A percentile compares a stretch with the other conserved stretches of the same genome.
These are phyloP conservation scores for Malus asiatica DNA, from an alignment of 306 rosid species.

Conservation along the genomic window DNA sequence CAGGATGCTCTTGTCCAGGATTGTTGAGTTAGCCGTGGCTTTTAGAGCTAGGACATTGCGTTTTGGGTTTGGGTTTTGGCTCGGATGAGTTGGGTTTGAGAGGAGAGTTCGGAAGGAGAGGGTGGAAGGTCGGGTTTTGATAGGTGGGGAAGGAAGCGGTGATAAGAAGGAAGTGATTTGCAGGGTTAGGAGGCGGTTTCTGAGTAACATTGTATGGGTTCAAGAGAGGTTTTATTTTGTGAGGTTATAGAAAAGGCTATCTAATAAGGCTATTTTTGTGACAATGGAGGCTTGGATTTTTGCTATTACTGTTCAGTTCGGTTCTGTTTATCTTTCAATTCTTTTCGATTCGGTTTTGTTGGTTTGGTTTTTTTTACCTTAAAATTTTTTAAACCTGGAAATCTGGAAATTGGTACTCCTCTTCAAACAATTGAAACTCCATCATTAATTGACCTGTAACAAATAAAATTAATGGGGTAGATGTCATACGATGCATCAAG, in stretches of 20 bases:
- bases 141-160: conserved; percentile 3
- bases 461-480: too few species aligned
- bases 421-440: too few species aligned
- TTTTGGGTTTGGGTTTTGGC: conserved; percentile 1
- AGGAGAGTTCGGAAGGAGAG: conserved; percentile 24
- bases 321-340: too few species aligned
- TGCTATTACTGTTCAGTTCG: not conserved
- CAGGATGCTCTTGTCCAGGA: conserved; percentile 29
- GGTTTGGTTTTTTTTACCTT: too few species aligned
- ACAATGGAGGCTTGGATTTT: not conserved
- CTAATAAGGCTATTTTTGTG: not conserved
- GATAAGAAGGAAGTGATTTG: conserved; percentile 16
- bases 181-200: conserved; percentile 30
- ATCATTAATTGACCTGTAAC: too few species aligned
- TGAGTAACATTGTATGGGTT: conserved; percentile 22
- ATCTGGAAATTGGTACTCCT: too few species aligned
- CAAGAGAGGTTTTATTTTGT: not conserved
- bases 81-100: conserved; percentile 25
- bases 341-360: too few species aligned
- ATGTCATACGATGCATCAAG: too few species aligned
- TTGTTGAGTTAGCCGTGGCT: conserved; percentile 16
- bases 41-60: conserved; percentile 38
- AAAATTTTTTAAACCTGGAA: too few species aligned
- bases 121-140: conserved; percentile 2
- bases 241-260: not conserved